A percentile compares a stretch with the other conserved stretches of the same genome.
These are phyloP conservation scores for Cucumis cinereus DNA, from an alignment of 306 rosid genomes.

Conservation along the genomic window DNA sequence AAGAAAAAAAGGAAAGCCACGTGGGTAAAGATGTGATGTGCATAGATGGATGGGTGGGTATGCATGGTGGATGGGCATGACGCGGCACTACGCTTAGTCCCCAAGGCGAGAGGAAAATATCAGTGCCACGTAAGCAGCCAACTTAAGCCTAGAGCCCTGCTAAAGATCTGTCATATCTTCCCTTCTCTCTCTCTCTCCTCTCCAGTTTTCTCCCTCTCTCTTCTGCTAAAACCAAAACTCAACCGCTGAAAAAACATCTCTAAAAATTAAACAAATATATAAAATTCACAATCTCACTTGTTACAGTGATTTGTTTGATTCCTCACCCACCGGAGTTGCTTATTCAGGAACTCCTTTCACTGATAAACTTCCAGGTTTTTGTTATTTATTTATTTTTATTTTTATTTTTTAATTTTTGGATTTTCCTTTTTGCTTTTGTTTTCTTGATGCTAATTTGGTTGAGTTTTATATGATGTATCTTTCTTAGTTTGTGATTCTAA, in stretches of 20 bases:
- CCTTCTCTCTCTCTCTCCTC: background rate
- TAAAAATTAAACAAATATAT: background rate
- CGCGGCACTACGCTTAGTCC: slow-evolving; percentile 22
- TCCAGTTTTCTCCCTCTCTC: slow-evolving; percentile 8
- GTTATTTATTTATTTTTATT: background rate
- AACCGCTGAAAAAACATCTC: background rate
- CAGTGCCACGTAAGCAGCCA: slow-evolving; percentile 62
- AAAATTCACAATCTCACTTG: background rate
- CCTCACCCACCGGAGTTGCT: background rate
- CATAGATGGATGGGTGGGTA: background rate
- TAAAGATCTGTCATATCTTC: slow-evolving; percentile 40
- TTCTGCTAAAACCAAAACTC: slow-evolving; percentile 7
- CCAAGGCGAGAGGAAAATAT: slow-evolving; percentile 59
- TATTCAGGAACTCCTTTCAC: background rate
- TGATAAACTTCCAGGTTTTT: background rate
- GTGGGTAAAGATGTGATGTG: background rate
- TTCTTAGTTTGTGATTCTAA: background rate
- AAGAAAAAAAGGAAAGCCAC: background rate
- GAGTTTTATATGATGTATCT: background rate
- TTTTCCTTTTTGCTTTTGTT: too few relatives aligned
- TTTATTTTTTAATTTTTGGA: background rate
- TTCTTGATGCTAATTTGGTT: background rate
- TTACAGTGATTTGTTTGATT: background rate
- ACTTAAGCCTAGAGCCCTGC: slow-evolving; percentile 25
- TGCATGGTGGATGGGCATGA: background rate